Conservation (phyloP, 2,329 filamentous ascomycete species). For the Passalora sequoiae region DNA sequence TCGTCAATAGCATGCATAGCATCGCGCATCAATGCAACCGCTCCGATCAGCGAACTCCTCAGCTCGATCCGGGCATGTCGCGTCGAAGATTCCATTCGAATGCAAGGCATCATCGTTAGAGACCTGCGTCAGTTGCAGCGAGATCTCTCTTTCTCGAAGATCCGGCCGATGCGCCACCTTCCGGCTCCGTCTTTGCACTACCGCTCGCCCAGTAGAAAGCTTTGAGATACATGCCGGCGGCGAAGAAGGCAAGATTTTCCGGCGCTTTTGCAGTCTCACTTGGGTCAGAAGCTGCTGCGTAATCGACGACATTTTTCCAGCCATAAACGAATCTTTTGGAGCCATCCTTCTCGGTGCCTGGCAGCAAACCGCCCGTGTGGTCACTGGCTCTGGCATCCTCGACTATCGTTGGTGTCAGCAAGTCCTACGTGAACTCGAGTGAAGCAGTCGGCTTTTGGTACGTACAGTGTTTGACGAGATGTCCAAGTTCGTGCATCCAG, state of each 20-base stretch:
- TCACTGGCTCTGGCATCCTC: not conserved
- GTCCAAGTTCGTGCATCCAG: not conserved
- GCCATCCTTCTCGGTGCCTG: not conserved
- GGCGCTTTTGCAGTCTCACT: not conserved
- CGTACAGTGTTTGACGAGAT: not conserved
- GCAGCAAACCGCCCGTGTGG: no score
- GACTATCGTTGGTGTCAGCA: no score
- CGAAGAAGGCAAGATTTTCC: not conserved
- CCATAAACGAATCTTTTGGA: not conserved
- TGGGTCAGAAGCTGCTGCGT: not conserved
- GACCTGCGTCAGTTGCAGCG: no score
- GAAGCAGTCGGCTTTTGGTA: not conserved
- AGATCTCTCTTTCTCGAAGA: no score
- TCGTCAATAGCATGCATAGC: no score
- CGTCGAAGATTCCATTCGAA: no score
- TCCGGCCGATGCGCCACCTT: not conserved
- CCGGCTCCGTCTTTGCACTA: not conserved
- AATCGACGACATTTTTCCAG: not conserved
- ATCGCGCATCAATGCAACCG: no score
- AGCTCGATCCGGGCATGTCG: no score
- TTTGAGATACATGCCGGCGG: not conserved
- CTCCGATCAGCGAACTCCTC: no score
- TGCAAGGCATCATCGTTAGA: no score
- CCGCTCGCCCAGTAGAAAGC: not conserved
- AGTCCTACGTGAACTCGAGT: no score